Base-by-base conservation (phyloP, 768 basidiomycete species). In the Tylopilus subfusipes region DNA sequence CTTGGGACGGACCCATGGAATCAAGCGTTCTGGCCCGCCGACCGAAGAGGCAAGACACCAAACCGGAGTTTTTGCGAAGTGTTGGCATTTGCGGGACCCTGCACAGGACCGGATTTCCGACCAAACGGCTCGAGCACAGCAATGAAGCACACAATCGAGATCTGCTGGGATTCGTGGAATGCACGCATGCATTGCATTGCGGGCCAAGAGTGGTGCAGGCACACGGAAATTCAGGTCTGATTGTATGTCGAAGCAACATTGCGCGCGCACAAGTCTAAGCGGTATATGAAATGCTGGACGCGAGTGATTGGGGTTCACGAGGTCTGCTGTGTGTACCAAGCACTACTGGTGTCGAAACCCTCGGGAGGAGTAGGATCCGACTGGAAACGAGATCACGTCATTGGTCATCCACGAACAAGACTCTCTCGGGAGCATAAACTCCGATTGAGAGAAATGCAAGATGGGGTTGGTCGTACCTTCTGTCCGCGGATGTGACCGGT, bases 401-500 rank as follows among this genome's bases (percentile, higher is more conserved):
- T 42, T 36, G 36, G 16, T 12, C 42, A 29, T 36, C 11, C 43
- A 12, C 11, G 10, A 39, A 43, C 30, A 27, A 29, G 27, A 31
- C 8, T 13, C 8, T 13, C 9, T 40, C n/a, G 39, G 39, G 39
- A 22, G 33, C 33, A 16, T 29, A 49, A 38, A 4, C 25, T 8
- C 38, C 21, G 56, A 24, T 24, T 19, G 45, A 53, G 43, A 19
- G 30, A 21, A n/a, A 13, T 30, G 38, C 12, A n/a, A n/a, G n/a
- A 29, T 27, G 25, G 16, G 12, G 9, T 13, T 13, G 10, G 27
- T 44, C 91, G 64, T 69, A 95, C 95, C 68, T 80, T 79, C 70
- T 98, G 96, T 50, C 93, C 93, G 60, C 96, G 82, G 63, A 74
- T 64, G 67, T 90, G 88, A 13, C 96, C 96, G 3, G 94, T 97